These are phyloP conservation scores for Camellia lanceoleosa DNA, from an alignment of 148 eudicot genomes.

Conservation along the genomic window DNA sequence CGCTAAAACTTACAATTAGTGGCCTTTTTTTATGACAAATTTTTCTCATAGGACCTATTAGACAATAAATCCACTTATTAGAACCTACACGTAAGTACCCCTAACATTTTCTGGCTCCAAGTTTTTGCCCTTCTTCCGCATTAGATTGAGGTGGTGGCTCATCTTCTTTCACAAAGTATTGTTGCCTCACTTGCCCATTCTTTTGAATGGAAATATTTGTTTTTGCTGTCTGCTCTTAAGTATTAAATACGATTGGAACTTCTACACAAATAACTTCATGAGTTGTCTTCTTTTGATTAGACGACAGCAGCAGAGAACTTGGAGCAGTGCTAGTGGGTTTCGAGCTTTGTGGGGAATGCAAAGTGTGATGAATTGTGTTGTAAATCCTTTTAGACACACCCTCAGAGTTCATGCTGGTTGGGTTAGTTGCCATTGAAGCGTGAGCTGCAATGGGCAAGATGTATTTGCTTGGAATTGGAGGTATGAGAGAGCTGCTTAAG, in stretches of 20 bases:
- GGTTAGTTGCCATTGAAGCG: conserved; percentile 24
- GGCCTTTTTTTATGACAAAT: no score
- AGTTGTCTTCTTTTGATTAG: background rate
- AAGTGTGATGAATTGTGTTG: conserved; percentile 10
- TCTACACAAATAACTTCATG: background rate
- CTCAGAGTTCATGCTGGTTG: conserved; percentile 6
- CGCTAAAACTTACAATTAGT: no score
- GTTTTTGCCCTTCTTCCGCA: no score
- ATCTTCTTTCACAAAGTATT: background rate
- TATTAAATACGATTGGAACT: conserved; percentile 8
- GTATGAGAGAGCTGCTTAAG: background rate
- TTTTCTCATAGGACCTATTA: no score
- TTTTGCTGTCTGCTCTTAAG: background rate
- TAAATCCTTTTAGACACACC: conserved; percentile 23
- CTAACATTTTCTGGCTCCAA: no score
- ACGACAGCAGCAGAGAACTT: background rate
- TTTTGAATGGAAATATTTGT: background rate
- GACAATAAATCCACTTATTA: no score
- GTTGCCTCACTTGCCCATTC: background rate
- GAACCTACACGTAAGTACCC: no score
- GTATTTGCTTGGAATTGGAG: background rate
- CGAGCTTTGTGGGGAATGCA: background rate
- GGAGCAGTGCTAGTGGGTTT: background rate
- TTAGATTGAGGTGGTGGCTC: no score
- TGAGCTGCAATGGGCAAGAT: background rate